Conservation (phyloP, 495 filamentous ascomycete species). For the Xanthoparmelia taractica region DNA sequence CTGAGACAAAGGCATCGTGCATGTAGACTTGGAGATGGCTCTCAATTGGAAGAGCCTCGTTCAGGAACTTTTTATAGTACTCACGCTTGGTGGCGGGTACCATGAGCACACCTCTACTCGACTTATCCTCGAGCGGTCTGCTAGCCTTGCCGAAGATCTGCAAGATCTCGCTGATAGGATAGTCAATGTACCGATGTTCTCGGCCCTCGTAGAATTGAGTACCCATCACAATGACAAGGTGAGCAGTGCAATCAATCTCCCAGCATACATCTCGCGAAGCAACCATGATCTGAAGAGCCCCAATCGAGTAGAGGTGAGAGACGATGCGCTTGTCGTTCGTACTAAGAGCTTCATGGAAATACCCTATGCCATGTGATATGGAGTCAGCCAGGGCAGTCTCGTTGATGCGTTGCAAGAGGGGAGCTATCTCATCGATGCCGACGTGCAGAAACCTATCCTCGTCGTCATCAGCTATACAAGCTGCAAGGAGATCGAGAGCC, state of each 20-base stretch:
- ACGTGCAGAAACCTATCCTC: conserved; percentile 91
- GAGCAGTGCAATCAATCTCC: conserved; percentile 83
- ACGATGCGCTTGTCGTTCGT: conserved; percentile 88
- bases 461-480: conserved; percentile 79
- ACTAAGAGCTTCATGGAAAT: conserved; percentile 90
- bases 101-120: conserved; percentile 87
- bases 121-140: conserved; percentile 68
- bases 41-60: conserved; percentile 92
- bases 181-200: conserved; percentile 96
- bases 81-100: conserved; percentile 87
- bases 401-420: conserved; percentile 70
- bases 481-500: conserved; percentile 78
- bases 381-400: conserved; percentile 84
- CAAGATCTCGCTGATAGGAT: conserved; percentile 91
- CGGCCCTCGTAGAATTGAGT: conserved; percentile 98
- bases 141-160: conserved; percentile 98
- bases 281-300: conserved; percentile 86
- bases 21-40: conserved; percentile 85
- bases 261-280: conserved; percentile 94
- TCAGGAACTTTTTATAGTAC: conserved; percentile 98
- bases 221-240: conserved; percentile 92
- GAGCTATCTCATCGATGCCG: conserved; percentile 68
- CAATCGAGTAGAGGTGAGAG: conserved; percentile 79
- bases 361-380: conserved; percentile 91
- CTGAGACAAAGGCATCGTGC: conserved; percentile 93